Evolutionary conservation across 2,329 filamentous ascomycete genomes (phyloP).

Genomic region (Penicillium sp.): DNA sequence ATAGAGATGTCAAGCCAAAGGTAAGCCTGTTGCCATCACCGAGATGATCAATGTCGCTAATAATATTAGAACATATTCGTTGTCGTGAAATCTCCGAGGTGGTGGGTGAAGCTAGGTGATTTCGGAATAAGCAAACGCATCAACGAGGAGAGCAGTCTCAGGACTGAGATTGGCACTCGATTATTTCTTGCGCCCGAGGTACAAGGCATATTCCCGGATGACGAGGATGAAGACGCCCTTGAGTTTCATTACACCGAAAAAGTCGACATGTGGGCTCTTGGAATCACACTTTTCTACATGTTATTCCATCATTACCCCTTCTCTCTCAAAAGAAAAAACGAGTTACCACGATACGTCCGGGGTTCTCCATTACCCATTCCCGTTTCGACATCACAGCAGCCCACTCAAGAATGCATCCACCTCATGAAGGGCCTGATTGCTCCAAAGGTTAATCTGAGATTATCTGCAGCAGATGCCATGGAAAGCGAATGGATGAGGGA

Average conservation of each 20-base stretch:
- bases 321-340: not conserved
- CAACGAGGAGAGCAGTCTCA: not conserved
- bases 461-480: too few relatives aligned
- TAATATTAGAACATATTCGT: conserved; percentile 3
- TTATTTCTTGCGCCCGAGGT: not conserved
- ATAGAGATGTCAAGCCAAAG: conserved; percentile 6
- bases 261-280: conserved; percentile 7
- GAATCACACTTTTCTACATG: conserved; percentile 3
- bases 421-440: too few relatives aligned
- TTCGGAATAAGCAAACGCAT: conserved; percentile 6
- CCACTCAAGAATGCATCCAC: too few relatives aligned
- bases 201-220: not conserved
- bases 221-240: not conserved
- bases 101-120: conserved; percentile 6
- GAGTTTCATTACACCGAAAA: not conserved
- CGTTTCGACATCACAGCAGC: too few relatives aligned
- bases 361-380: too few relatives aligned
- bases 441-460: too few relatives aligned
- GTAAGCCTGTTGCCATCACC: not conserved
- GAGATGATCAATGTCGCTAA: too few relatives aligned
- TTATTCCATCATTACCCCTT: not conserved
- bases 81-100: not conserved
- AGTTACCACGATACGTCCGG: too few relatives aligned
- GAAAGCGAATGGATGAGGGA: too few relatives aligned
- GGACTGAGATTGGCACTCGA: not conserved